phyloP scores from a whole-genome alignment of 805 yeast species.

The Cyberlindnera euphorbiae region DNA sequence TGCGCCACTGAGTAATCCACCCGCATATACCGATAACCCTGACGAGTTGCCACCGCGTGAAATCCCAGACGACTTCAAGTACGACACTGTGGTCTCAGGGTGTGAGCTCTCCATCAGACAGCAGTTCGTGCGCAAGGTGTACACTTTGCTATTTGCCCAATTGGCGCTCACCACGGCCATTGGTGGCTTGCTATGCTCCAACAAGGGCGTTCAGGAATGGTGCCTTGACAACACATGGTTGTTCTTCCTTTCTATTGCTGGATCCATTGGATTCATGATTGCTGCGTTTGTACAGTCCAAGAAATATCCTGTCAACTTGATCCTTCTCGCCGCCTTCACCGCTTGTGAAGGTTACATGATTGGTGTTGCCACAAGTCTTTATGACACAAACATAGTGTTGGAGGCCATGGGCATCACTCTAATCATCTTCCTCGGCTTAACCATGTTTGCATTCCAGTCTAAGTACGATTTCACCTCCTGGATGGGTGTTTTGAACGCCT shows the following conservation, averaged over 20 bases:
- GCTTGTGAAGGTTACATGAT: slow-evolving; percentile 67
- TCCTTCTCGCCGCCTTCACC: slow-evolving; percentile 63
- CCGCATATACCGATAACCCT: slow-evolving; percentile 22
- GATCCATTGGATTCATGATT: slow-evolving; percentile 59
- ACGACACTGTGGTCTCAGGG: slow-evolving; percentile 68
- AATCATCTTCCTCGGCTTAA: slow-evolving; percentile 69
- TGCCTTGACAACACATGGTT: slow-evolving; percentile 55
- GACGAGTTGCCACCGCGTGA: slow-evolving; percentile 11
- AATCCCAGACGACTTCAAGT: slow-evolving; percentile 76
- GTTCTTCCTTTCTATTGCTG: slow-evolving; percentile 49
- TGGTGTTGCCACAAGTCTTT: slow-evolving; percentile 60
- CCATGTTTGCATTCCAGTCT: slow-evolving; percentile 71
- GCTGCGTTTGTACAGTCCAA: slow-evolving; percentile 60
- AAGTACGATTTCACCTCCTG: slow-evolving; percentile 69
- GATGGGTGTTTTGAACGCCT: slow-evolving; percentile 53
- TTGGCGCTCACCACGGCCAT: slow-evolving; percentile 54
- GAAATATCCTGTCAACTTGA: slow-evolving; percentile 62
- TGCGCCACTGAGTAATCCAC: slow-evolving; percentile 25
- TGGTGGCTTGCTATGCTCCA: slow-evolving; percentile 46
- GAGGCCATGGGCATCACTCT: slow-evolving; percentile 69
- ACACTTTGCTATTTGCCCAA: slow-evolving; percentile 64
- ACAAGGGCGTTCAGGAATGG: slow-evolving; percentile 46
- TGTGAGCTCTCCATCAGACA: slow-evolving; percentile 75
- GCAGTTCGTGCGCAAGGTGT: slow-evolving; percentile 74
- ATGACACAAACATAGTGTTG: slow-evolving; percentile 58